A percentile compares a stretch with the other conserved stretches of the same genome.
Evolutionary conservation across 2,329 filamentous ascomycete species (phyloP).

Genomic region (Neofusicoccum kwambonambiense): DNA sequence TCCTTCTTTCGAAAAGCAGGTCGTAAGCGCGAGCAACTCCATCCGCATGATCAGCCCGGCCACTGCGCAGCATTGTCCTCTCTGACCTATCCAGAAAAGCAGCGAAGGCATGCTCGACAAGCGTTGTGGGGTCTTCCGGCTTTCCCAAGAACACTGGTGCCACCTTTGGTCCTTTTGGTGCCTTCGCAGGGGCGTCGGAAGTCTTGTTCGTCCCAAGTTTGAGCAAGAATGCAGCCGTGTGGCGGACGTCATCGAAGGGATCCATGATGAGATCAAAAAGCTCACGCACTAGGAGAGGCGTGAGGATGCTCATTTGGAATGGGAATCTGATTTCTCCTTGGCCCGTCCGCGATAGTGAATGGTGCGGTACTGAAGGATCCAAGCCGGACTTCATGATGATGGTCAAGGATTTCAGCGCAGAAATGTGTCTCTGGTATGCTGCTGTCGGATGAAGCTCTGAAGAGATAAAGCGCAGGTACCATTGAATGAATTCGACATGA

Average conservation of each 20-base stretch:
- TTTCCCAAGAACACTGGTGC: background rate
- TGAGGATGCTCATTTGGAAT: constrained; percentile 47
- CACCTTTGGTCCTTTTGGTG: background rate
- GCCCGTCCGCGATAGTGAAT: constrained; percentile 47
- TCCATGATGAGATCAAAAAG: constrained; percentile 81
- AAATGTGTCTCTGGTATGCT: constrained; percentile 87
- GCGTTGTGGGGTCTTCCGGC: background rate
- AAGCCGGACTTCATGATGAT: constrained; percentile 68
- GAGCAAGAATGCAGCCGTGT: constrained; percentile 49
- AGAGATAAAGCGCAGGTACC: constrained; percentile 72
- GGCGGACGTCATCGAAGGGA: constrained; percentile 88
- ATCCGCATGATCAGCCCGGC: constrained; percentile 88
- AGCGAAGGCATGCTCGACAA: constrained; percentile 20
- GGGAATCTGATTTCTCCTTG: constrained; percentile 52
- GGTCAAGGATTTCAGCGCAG: constrained; percentile 68
- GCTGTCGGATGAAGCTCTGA: constrained; percentile 74
- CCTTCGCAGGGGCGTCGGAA: background rate
- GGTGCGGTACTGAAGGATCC: constrained; percentile 48
- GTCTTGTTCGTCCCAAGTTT: constrained; percentile 24
- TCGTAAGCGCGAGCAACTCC: constrained; percentile 78
- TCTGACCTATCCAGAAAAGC: constrained; percentile 44
- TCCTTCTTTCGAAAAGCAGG: constrained; percentile 54
- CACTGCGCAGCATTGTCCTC: constrained; percentile 64
- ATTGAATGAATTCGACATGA: constrained; percentile 66
- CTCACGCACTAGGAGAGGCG: constrained; percentile 52